These are phyloP conservation scores for Dillenia suffruticosa DNA, from an alignment of 164 flowering plant species.

Conservation along the genomic window DNA sequence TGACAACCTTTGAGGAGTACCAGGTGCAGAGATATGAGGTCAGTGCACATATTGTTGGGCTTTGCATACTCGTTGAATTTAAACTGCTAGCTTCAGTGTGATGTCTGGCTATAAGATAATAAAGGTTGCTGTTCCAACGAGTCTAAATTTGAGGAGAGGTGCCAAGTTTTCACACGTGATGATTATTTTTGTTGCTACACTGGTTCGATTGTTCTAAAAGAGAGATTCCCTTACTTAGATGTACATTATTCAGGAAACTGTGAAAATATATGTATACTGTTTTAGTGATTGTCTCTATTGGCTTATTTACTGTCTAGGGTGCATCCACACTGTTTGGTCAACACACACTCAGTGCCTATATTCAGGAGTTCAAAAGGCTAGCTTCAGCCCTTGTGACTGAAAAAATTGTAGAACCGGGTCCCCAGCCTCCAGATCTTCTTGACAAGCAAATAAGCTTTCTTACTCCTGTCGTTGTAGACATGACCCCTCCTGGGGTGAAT, in stretches of 20 bases:
- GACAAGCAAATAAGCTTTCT: conserved; percentile 77
- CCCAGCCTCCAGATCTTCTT: conserved; percentile 86
- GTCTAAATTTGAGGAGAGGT: too few species aligned
- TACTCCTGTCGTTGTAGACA: conserved; percentile 74
- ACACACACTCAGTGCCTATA: conserved; percentile 87
- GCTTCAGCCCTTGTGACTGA: conserved; percentile 61
- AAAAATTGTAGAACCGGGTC: conserved; percentile 46
- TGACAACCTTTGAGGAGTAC: conserved; percentile 93
- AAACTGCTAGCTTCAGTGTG: too few species aligned
- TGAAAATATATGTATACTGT: too few species aligned
- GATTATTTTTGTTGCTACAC: too few species aligned
- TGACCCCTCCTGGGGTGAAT: conserved; percentile 58
- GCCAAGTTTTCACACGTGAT: too few species aligned
- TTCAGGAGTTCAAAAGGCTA: conserved; percentile 90
- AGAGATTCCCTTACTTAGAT: too few species aligned
- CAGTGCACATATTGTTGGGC: conserved; percentile 9
- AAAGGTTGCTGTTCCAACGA: too few species aligned
- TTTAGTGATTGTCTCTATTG: too few species aligned
- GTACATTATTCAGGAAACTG: too few species aligned
- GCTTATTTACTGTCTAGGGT: conserved; percentile 39
- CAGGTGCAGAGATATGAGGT: conserved; percentile 96
- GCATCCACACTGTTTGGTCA: conserved; percentile 95
- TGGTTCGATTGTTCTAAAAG: too few species aligned
- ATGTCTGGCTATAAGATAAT: too few species aligned
- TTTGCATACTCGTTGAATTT: too few species aligned